A percentile compares a stretch with the other conserved stretches of the same genome.
Evolutionary conservation across 805 yeast genomes (phyloP).

Genomic region (Kodamaea sagamina): DNA sequence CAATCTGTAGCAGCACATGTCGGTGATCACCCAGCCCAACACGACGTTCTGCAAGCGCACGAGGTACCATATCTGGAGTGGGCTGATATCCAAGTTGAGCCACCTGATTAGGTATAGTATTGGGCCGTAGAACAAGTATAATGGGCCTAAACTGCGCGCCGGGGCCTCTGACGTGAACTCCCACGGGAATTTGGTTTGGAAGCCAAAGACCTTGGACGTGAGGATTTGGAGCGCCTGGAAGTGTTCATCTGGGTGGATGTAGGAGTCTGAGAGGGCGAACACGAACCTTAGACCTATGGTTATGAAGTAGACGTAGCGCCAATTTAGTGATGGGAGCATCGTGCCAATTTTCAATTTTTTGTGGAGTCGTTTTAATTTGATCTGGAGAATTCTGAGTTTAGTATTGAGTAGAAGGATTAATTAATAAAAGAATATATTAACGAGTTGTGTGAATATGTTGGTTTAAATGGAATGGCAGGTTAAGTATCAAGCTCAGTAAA

Average conservation of each 20-base stretch:
- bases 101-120: conserved; percentile 38
- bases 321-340: conserved; percentile 24
- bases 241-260: conserved; percentile 97
- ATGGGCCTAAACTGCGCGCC: conserved; percentile 70
- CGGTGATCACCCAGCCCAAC: conserved; percentile 38
- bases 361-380: background rate
- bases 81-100: conserved; percentile 41
- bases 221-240: conserved; percentile 86
- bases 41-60: conserved; percentile 53
- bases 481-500: no score
- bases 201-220: conserved; percentile 46
- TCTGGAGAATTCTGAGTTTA: background rate
- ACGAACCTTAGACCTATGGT: conserved; percentile 52
- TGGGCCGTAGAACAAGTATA: conserved; percentile 73
- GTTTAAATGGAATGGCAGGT: no score
- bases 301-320: conserved; percentile 51
- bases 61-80: conserved; percentile 54
- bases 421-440: no score
- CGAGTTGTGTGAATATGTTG: no score
- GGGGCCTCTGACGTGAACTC: conserved; percentile 64
- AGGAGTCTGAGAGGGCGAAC: conserved; percentile 70
- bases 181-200: conserved; percentile 68
- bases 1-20: conserved; percentile 47
- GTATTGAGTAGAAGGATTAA: background rate
- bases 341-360: conserved; percentile 1